Evolutionary conservation across 2,329 filamentous ascomycete species (phyloP), one percentile per base, ranked within the genome.

Genomic region (Apiospora aurea): DNA sequence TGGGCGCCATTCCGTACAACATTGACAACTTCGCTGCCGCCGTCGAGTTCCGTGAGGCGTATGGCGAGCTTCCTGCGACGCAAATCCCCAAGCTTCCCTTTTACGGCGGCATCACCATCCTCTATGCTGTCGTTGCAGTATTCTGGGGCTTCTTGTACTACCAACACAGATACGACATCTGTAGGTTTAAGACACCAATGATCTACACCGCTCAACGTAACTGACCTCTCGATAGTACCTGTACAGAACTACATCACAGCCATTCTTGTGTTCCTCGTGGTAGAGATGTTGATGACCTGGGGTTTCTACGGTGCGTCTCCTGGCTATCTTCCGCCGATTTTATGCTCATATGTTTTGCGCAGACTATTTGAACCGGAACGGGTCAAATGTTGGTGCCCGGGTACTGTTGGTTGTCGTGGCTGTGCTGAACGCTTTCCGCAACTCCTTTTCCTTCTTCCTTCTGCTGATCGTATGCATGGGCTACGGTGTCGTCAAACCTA

Each of bases 211-310:
- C 47, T 21, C 38, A 72, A 13, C 41, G 66, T 72, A 70, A 76
- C 82, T 88, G 76, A 86, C 73, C 14, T 64, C 26, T 61, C 70
- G 8, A 73, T 69, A 94, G 91, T 99, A 79, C 93, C 97, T 21
- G 96, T 99, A 2, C 96, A 99, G 83, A 99, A 99, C 81, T 99
- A 99, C 82, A 98, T 99, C 77, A 99, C 96, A 0, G 96, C 96
- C 13, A 99, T 98, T 73, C 87, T 99, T 69, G 90, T 96, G 70
- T 99, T 99, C 84, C 85, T 99, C 61, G 94, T 98, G 21, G 84
- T 98, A 21, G 96, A 99, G 82, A 97, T 98, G 91, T 86, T 98
- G 79, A 95, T 98, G 90, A 99, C 96, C 1, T 99, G 96, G 96
- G 95, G 94, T 61, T 99, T 97, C 85, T 99, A 98, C 82, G 91